Base-by-base conservation (phyloP, 2,329 filamentous ascomycete species). In the Basipetospora chlamydospora region DNA sequence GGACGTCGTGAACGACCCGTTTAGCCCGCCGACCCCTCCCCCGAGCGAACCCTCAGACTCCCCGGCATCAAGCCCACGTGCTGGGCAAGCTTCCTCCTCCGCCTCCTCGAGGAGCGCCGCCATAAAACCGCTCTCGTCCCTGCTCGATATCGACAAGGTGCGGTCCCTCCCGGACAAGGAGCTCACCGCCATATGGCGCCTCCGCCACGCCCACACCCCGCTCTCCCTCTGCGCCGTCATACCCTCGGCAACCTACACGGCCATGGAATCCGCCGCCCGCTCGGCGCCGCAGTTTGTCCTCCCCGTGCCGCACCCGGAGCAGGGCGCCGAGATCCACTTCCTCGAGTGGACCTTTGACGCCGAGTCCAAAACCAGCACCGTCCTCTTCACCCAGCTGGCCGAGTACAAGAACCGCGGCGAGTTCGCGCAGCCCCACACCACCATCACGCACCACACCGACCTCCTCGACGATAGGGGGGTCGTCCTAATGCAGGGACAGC, bases 331-430 rank as follows among this genome's bases (percentile, higher is more conserved):
- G 57, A 86, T 98, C 31, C 90, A 98, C 59, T 94, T 93, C 57
- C 60, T 98, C 43, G 88, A 98, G 59, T 98, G 92, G 85, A 82
- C 81, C 0, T 95, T 94, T 58, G 87, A 93, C 41, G 60, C 58
- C 16, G 61, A 62, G 39, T 70, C 67, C 13, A 60, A 68, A 41
- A 79, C 76, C 3, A 73, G 71, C 41, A 84, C 80, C 0, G 78
- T 96, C 5, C 75, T 98, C 23, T 96, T 98, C 61, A 98, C 90
- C 1, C 82, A 90, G 51, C 68, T 98, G 22, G 88, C 84, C 12
- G 85, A 95, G 54, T 98, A 81, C 63, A 95, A 96, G 66, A 61
- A 84, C 40, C 71, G 88, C 35, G 87, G 87, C 35, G 83, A 94
- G 56, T 98, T 77, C 52, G 85, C 85, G 30, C 75, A 80, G 56